phyloP scores from a whole-genome alignment of 83 land plant species.

The Thuja plicata region DNA sequence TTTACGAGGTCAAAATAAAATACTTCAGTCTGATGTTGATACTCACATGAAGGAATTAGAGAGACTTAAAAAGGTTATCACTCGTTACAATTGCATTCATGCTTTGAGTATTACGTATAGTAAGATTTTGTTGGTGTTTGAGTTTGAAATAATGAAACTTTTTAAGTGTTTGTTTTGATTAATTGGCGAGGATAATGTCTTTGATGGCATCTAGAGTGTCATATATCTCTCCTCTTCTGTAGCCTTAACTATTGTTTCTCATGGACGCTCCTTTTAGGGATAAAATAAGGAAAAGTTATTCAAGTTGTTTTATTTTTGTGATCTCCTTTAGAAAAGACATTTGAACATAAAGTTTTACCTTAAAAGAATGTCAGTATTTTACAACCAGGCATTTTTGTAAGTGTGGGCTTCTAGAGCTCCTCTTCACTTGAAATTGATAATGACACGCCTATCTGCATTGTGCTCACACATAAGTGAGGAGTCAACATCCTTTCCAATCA shows the following conservation, averaged over 20 bases:
- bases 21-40: conserved; percentile 9
- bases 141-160: background rate
- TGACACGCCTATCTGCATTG: background rate
- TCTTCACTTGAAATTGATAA: background rate
- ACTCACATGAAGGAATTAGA: conserved; percentile 7
- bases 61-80: conserved; percentile 2
- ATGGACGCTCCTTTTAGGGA: background rate
- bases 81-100: background rate
- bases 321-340: background rate
- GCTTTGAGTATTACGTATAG: background rate
- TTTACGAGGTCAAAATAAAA: conserved; percentile 8
- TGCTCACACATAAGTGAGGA: background rate
- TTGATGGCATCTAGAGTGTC: background rate
- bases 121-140: background rate
- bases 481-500: background rate
- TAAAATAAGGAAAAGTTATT: background rate
- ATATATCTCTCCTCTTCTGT: background rate
- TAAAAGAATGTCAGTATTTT: background rate
- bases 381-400: background rate
- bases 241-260: background rate
- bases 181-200: background rate
- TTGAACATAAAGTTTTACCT: background rate
- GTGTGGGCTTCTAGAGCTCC: background rate
- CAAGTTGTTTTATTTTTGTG: background rate
- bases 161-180: background rate